Evolutionary conservation across 495 filamentous ascomycete species (phyloP).

Genomic region (Xylaria curta): DNA sequence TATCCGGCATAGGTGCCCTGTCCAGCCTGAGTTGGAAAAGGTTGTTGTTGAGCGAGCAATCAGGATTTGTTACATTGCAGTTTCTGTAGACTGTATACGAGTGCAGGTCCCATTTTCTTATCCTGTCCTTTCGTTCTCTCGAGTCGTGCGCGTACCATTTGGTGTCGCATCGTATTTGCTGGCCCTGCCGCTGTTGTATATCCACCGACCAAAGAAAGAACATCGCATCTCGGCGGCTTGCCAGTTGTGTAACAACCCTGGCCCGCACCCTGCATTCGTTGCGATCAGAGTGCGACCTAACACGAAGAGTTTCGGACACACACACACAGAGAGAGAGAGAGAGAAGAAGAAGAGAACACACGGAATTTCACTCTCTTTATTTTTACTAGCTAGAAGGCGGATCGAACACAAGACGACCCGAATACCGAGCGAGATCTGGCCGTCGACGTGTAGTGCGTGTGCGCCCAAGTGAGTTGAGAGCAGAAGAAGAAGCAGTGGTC

Average conservation of each 20-base stretch:
- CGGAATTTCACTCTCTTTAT: constrained; percentile 15
- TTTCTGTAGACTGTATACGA: constrained; percentile 12
- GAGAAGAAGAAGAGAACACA: constrained; percentile 1
- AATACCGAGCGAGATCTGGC: constrained; percentile 12
- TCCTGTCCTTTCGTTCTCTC: constrained; percentile 18
- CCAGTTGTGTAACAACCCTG: constrained; percentile 30
- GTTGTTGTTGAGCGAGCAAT: constrained; percentile 18
- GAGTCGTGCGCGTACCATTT: constrained; percentile 20
- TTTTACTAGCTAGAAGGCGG: constrained; percentile 6
- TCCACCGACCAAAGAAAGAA: constrained; percentile 27
- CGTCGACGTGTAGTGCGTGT: constrained; percentile 2
- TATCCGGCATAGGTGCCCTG: constrained; percentile 11
- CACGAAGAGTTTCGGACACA: neutral
- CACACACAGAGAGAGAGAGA: no score
- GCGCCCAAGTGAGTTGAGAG: neutral
- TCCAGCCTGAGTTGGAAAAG: constrained; percentile 10
- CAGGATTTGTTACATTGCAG: constrained; percentile 15
- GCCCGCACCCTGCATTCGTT: constrained; percentile 34
- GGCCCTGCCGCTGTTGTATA: constrained; percentile 28
- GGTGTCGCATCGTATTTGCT: constrained; percentile 18
- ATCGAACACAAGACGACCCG: constrained; percentile 21
- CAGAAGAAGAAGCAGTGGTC: constrained; percentile 6
- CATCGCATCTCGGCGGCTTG: constrained; percentile 33
- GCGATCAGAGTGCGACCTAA: constrained; percentile 25
- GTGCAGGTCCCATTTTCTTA: constrained; percentile 22